Evolutionary conservation across 306 rosid species (phyloP), one percentile per base, ranked within the genome.

Genomic region (Clitoria ternatea): DNA sequence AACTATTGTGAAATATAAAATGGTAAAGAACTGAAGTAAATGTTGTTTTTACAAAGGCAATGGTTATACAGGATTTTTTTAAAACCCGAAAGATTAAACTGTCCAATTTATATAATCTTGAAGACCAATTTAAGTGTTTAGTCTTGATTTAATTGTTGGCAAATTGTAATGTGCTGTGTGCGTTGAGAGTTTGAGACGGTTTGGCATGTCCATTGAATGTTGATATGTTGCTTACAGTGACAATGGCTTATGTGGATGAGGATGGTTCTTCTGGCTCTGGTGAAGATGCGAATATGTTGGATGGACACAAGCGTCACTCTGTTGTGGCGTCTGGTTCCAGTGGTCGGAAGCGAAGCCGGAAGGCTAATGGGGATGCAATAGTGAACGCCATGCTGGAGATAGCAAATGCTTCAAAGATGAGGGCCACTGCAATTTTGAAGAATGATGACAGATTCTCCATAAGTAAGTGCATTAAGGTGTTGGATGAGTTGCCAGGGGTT

Each of bases 191-290:
- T 29, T 27, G 27, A 27, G 30, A 15, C 15, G 3, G 53, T 61
- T 61, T 6, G 22, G 43, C 29, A 44, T 45, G 32, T 0, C 39
- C 62, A 29, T 33, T n/a, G n/a, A 22, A 20, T 4, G 33, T 53
- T 74, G 84, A 70, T 1, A 55, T 80, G 70, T 72, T 81, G 36
- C 13, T 48, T 60, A 69, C 80, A 72, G 87, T 37, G 44, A 78
- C 63, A 7, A 84, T 88, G 90, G 68, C 74, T 74, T 88, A 81
- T 39, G 68, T 77, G 84, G 90, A 91, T 30, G 92, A 86, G 49
- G 97, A 91, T 81, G 96, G 85, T 62, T 79, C 96, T 85, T 91
- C 97, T 4, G 97, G 84, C 50, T 86, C 97, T 17, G 90, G 89
- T 18, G 97, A 85, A 39, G 92, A 86, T 69, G 42, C 69, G 30